Percentiles rank a stretch among this genome's conserved stretches.
These are phyloP conservation scores for Sinapis alba DNA, from an alignment of 441 rosid species.

Conservation along the genomic window DNA sequence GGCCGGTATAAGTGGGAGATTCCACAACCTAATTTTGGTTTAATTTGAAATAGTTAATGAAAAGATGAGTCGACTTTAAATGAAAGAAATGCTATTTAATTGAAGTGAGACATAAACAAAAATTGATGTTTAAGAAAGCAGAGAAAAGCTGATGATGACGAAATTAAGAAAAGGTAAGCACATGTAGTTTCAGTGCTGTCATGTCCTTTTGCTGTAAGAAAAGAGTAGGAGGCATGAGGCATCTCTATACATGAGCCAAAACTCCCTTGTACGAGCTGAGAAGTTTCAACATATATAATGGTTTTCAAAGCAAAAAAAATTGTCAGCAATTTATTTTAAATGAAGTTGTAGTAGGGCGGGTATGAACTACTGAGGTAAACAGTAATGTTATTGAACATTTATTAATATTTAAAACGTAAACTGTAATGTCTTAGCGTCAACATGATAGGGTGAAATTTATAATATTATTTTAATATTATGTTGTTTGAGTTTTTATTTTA, in stretches of 20 bases:
- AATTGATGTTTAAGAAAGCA: background rate
- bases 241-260: background rate
- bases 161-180: conserved; percentile 15
- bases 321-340: background rate
- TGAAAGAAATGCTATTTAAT: background rate
- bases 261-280: background rate
- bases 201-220: background rate
- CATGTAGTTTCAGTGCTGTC: background rate
- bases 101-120: background rate
- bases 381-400: background rate
- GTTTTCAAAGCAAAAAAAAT: background rate
- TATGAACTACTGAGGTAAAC: background rate
- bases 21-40: background rate
- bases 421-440: background rate
- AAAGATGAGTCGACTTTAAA: background rate
- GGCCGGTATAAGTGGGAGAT: background rate
- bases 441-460: background rate
- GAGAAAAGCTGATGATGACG: background rate
- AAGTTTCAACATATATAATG: background rate
- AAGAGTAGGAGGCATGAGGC: background rate
- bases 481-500: background rate
- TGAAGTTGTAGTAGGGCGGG: background rate
- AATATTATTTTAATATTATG: background rate
- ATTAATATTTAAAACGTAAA: background rate
- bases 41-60: background rate